Percentiles rank a stretch among this genome's conserved stretches.
Evolutionary conservation across 2,329 filamentous ascomycete species (phyloP).

Genomic region (Scedosporium apiospermum): DNA sequence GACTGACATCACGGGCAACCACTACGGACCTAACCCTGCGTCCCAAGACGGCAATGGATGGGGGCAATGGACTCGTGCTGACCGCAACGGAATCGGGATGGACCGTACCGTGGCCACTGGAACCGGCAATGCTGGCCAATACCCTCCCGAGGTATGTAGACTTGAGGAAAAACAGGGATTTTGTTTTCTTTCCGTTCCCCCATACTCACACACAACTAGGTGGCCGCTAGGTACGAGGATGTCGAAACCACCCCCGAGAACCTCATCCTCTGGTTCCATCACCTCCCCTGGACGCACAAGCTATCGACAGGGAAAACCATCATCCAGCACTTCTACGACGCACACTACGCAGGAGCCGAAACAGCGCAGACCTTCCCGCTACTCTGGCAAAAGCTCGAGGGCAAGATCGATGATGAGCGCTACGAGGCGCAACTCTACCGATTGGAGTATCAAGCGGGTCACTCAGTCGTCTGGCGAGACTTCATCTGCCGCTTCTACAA

Average conservation of each 20-base stretch:
- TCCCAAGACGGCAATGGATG: slow-evolving; percentile 58
- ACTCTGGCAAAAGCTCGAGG: slow-evolving; percentile 44
- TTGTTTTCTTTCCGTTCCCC: too few relatives aligned
- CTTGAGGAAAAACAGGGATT: too few relatives aligned
- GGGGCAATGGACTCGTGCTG: slow-evolving; percentile 65
- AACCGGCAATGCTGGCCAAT: slow-evolving; percentile 56
- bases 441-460: slow-evolving; percentile 57
- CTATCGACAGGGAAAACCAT: slow-evolving; percentile 57
- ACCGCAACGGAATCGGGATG: slow-evolving; percentile 53
- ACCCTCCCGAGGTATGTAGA: slow-evolving; percentile 43
- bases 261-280: slow-evolving; percentile 65
- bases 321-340: slow-evolving; percentile 57
- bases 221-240: slow-evolving; percentile 45
- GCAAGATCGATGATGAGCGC: slow-evolving; percentile 48
- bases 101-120: slow-evolving; percentile 61
- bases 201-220: not conserved
- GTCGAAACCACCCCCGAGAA: slow-evolving; percentile 38
- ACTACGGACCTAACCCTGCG: slow-evolving; percentile 59
- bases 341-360: slow-evolving; percentile 49
- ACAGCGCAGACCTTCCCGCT: slow-evolving; percentile 48
- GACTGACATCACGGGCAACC: slow-evolving; percentile 56
- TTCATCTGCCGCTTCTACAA: slow-evolving; percentile 55
- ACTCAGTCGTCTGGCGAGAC: slow-evolving; percentile 64
- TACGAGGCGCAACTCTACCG: slow-evolving; percentile 49
- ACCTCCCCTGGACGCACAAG: slow-evolving; percentile 56